phyloP scores from a whole-genome alignment of 2,329 filamentous ascomycete species.

The Verticillium albo-atrum region DNA sequence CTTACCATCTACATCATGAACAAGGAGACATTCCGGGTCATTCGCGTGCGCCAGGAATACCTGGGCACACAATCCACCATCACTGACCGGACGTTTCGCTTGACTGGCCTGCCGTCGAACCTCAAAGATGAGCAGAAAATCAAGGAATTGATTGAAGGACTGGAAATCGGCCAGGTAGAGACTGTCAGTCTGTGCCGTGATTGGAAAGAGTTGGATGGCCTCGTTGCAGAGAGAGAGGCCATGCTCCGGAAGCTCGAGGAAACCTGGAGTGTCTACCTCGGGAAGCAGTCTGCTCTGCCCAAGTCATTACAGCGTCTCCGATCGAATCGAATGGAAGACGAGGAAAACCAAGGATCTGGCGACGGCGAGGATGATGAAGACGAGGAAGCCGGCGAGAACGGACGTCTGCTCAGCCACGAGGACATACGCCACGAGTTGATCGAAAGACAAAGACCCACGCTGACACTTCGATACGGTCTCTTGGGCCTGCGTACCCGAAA shows the following conservation, averaged over 20 bases:
- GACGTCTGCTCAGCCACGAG: slow-evolving; percentile 46
- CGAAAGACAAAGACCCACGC: slow-evolving; percentile 57
- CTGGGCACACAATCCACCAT: slow-evolving; percentile 92
- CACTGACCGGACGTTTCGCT: slow-evolving; percentile 86
- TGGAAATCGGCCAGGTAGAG: slow-evolving; percentile 87
- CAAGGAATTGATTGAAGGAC: slow-evolving; percentile 78
- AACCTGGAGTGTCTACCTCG: slow-evolving; percentile 75
- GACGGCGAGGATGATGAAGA: slow-evolving; percentile 30
- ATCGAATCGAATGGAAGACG: slow-evolving; percentile 13
- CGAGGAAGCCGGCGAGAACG: slow-evolving; percentile 49
- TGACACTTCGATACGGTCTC: slow-evolving; percentile 74
- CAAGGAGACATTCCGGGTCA: slow-evolving; percentile 77
- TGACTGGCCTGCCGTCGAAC: slow-evolving; percentile 81
- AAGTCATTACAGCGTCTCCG: slow-evolving; percentile 24
- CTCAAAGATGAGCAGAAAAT: slow-evolving; percentile 79
- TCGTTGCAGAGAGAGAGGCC: slow-evolving; percentile 59
- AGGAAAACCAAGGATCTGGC: slow-evolving; percentile 20
- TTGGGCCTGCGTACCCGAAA: slow-evolving; percentile 66
- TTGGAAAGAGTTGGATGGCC: slow-evolving; percentile 75
- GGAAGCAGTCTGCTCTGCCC: slow-evolving; percentile 39
- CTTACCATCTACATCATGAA: slow-evolving; percentile 81
- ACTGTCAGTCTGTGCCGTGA: slow-evolving; percentile 81
- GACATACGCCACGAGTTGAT: slow-evolving; percentile 17
- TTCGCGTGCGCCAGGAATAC: slow-evolving; percentile 83
- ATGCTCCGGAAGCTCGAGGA: slow-evolving; percentile 73